Base-by-base conservation (phyloP, 176 grass and related monocot species). In the Elymus sibiricus region DNA sequence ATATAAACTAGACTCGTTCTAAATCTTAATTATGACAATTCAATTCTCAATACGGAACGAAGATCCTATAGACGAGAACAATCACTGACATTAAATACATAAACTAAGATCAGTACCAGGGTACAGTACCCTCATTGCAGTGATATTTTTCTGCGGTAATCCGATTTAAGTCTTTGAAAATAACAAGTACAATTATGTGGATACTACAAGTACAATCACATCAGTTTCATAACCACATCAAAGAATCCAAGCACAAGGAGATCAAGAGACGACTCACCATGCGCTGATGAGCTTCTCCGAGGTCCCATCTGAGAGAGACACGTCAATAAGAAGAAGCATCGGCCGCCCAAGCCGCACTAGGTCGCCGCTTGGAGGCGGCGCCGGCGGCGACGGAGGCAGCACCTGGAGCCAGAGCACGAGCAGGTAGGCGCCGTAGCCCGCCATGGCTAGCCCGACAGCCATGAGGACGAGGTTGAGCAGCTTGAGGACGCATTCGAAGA, bases 401-500 rank as follows among this genome's bases (percentile, higher is more conserved):
- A 94, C n/a, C 84, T 94, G 93, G 16, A 86, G 87, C 92, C 90
- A 97, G 75, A 87, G 70, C 59, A 92, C 88, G 39, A 94, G 88
- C 64, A 97, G 83, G 87, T 92, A 92, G n/a, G 62, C 53, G 21
- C 92, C 94, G 56, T 97, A 97, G 2, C 94, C 94, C 81, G 88
- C 77, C 90, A 94, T 94, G 76, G 80, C 92, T 67, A 97, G 87
- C 85, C 94, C 92, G 21, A 87, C 64, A 73, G 77, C 82, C 83
- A 89, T 90, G 34, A 94, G 79, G 22, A 94, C 77, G 27, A 97
- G 70, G 85, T 94, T 97, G 47, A 97, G 92, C 73, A 94, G 86
- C 92, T 89, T 97, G 46, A 97, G 76, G 38, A 97, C 24, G 72
- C 92, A 94, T 70, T 90, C 90, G 64, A 92, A 94, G 78, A 94